Evolutionary conservation across 164 flowering plant species (phyloP), one percentile per base, ranked within the genome.

Genomic region (Annona squamosa): DNA sequence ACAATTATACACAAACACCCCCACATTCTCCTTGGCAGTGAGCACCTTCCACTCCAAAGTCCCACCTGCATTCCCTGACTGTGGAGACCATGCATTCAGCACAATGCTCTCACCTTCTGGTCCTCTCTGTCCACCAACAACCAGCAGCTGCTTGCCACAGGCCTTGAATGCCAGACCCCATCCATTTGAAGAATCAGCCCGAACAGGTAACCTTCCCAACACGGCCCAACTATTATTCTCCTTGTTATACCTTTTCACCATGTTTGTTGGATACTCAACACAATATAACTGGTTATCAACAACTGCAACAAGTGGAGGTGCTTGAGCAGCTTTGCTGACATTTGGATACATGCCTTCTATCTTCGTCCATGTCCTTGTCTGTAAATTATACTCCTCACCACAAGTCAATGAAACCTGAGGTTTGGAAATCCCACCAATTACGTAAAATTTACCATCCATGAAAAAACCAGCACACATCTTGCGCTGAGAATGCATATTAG

Each of bases 121-220:
- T 13, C 79, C 74, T 76, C 80, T 80, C 52, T 76, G 84, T 3
- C 86, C 86, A 7, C 84, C 86, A 43, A 84, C 72, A 63, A 82
- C 84, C 7, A 84, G 57, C 56, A 84, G 73, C 72, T 74, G 71
- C 56, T 78, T 69, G 37, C 86, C 83, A 73, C 81, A 84, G 41
- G 82, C 83, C 77, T 78, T 82, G 70, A 84, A 80, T 3, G 86
- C 84, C 46, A 84, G 44, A 9, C 86, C 86, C 86, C 86, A 84
- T 64, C 86, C 86, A 72, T 78, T 80, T 48, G 77, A 62, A 1
- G 84, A 81, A 46, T 75, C 81, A 0, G 81, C 84, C 46, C 83
- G 71, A 42, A 78, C 83, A 5, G 84, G 86, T 71, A 82, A 69
- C 69, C 80, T 82, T 12, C 77, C 79, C 72, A 82, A 72, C n/a